Conservation (phyloP, 164 flowering plant genomes). For the Annona cherimola region DNA sequence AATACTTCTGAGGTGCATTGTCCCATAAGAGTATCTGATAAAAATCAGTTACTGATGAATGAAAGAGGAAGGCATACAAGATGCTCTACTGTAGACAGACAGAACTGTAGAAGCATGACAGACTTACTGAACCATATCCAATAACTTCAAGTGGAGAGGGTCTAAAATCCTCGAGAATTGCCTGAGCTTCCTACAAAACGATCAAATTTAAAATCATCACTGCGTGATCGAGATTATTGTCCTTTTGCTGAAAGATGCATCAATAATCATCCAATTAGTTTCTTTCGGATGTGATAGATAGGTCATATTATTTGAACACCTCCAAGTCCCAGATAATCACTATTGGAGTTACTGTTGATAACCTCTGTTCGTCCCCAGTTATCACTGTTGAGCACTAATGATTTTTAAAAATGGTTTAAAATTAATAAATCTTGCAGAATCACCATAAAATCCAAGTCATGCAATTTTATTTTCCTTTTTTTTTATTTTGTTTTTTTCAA, state of each 20-base stretch:
- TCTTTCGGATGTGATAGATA: neutral
- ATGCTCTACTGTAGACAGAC: neutral
- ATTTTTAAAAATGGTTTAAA: no score
- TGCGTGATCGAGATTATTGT: neutral
- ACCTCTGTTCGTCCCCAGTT: no score
- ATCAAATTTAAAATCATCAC: slow-evolving; percentile 9
- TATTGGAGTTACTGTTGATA: no score
- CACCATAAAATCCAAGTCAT: no score
- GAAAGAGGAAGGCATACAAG: neutral
- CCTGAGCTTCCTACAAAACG: slow-evolving; percentile 84
- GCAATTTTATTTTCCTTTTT: no score
- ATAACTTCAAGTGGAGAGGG: slow-evolving; percentile 65
- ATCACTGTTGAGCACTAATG: no score
- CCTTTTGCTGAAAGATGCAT: slow-evolving; percentile 1
- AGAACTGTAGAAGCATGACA: neutral
- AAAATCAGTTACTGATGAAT: neutral
- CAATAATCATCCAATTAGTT: neutral
- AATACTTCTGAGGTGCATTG: neutral
- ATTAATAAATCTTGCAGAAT: no score
- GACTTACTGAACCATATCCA: slow-evolving; percentile 70
- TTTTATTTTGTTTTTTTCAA: no score
- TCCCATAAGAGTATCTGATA: no score
- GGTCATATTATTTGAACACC: neutral
- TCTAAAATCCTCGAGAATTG: slow-evolving; percentile 71
- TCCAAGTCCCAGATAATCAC: neutral